Evolutionary conservation across 495 filamentous ascomycete species (phyloP), one percentile per base, ranked within the genome.

Genomic region (Aspergillus avenaceus): DNA sequence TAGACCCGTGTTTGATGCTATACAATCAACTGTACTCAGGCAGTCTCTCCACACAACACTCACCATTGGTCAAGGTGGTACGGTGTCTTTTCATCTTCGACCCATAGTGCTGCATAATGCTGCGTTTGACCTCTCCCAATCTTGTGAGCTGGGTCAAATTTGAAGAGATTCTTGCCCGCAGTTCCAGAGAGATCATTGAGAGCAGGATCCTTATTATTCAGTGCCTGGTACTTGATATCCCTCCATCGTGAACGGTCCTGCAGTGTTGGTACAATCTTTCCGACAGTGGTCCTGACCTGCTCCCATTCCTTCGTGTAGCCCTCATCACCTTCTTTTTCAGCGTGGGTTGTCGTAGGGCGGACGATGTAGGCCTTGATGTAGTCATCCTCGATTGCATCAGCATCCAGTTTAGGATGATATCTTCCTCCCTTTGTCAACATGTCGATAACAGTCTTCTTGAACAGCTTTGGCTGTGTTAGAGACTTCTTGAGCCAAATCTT

Each of bases 111-210:
- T 4, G 32, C 32, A n/a, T 16, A 36, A 36, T 2, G 32, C 32
- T 8, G 3, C 32, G 2, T 36, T 16, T 2, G n/a, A 16, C 32
- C 32, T 36, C 3, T 2, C 8, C 8, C n/a, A 18, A 36, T 2
- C 2, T 4, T 36, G 19, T 36, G 32, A 5, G 8, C 2, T 4
- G 32, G 32, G 32, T 36, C 12, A 16, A 16, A 36, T 8, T 36
- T 36, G n/a, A 46, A 46, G 43, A 46, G 43, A 34, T 23, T 46
- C 27, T 23, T 46, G 18, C 43, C 25, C 9, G 8, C 3, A 25
- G n/a, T 34, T 46, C 19, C 9, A 8, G 12, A 9, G 11, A 22
- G 18, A 8, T 5, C n/a, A 9, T 29, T 9, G 12, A 27, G 41
- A 12, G 4, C 5, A 28, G 24, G 41, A 14, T 8, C 25, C 6